Evolutionary conservation across 2,329 filamentous ascomycete genomes (phyloP).

Genomic region (Colletotrichum magnum): DNA sequence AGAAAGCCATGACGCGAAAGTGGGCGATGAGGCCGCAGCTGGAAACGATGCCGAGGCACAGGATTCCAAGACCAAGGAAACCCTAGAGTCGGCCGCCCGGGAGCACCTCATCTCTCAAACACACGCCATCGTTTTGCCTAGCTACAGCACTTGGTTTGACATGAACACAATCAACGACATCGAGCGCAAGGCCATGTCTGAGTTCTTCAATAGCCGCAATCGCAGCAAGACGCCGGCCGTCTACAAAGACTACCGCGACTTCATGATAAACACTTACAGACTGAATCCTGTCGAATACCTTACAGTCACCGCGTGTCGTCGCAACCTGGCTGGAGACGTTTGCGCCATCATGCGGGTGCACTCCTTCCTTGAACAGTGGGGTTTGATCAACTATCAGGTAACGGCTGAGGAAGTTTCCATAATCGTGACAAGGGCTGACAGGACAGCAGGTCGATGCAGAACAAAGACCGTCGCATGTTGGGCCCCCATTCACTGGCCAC

Average conservation of each 20-base stretch:
- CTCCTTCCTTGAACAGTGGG: conserved; percentile 98
- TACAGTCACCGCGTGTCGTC: conserved; percentile 94
- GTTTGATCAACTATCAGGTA: conserved; percentile 98
- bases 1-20: conserved; percentile 57
- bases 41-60: conserved; percentile 64
- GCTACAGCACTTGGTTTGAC: conserved; percentile 99
- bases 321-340: conserved; percentile 96
- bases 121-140: conserved; percentile 95
- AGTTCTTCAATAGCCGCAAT: conserved; percentile 99
- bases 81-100: conserved; percentile 87
- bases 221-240: conserved; percentile 97
- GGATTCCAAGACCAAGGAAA: conserved; percentile 81
- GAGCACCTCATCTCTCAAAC: conserved; percentile 94
- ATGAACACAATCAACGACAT: conserved; percentile 94
- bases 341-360: conserved; percentile 99
- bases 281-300: conserved; percentile 96
- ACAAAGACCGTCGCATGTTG: conserved; percentile 93
- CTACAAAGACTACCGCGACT: conserved; percentile 99
- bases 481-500: conserved; percentile 96
- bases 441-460: conserved; percentile 89
- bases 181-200: conserved; percentile 93
- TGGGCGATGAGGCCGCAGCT: conserved; percentile 60
- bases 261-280: conserved; percentile 99
- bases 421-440: conserved; percentile 45
- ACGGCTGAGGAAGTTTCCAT: conserved; percentile 1